Percentiles rank a stretch among this genome's conserved stretches.
Evolutionary conservation across 306 rosid species (phyloP).

Genomic region (Quercus glauca): DNA sequence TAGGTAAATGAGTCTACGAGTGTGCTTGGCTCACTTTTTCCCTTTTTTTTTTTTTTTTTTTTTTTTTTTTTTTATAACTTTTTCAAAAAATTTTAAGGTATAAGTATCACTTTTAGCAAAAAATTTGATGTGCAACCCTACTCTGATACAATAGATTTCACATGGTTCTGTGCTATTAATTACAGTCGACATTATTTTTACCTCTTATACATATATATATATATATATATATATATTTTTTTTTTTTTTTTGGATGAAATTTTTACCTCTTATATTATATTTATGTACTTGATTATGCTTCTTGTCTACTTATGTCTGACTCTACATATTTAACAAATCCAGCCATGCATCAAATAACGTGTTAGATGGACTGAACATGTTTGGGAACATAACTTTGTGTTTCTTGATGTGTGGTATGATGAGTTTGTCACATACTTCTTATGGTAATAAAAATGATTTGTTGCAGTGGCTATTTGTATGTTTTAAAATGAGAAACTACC

Average conservation of each 20-base stretch:
- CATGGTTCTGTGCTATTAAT: too few species aligned
- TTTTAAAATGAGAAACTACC: neutral
- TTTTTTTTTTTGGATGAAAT: too few species aligned
- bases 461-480: neutral
- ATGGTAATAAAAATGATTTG: neutral
- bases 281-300: conserved; percentile 15
- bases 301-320: conserved; percentile 26
- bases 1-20: too few species aligned
- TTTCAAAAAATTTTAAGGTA: too few species aligned
- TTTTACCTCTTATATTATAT: neutral
- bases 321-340: conserved; percentile 28
- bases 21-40: too few species aligned
- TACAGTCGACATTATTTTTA: neutral
- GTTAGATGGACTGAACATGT: conserved; percentile 92
- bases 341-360: conserved; percentile 92
- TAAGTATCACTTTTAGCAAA: too few species aligned
- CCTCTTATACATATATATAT: too few species aligned
- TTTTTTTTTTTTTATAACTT: too few species aligned
- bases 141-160: neutral
- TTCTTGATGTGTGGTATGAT: conserved; percentile 4
- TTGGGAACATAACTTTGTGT: conserved; percentile 18
- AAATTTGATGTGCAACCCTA: neutral
- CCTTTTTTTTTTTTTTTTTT: too few species aligned
- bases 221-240: too few species aligned
- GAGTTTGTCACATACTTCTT: neutral